A percentile compares a stretch with the other conserved stretches of the same genome.
These are phyloP conservation scores for Penicillium sclerotigenum DNA, from an alignment of 2,329 filamentous ascomycete genomes.

Conservation along the genomic window DNA sequence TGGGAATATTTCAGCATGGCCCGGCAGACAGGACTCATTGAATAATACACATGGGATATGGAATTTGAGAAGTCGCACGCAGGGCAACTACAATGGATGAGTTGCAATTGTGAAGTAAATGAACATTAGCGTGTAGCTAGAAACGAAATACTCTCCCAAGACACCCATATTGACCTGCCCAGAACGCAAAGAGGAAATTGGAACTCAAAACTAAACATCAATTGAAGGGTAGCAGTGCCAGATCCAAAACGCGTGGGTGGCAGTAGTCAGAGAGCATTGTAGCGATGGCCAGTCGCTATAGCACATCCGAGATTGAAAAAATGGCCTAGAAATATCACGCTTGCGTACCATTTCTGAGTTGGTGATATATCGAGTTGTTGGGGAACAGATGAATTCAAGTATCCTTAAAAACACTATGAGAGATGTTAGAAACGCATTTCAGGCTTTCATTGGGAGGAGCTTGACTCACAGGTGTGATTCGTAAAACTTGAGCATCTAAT, in stretches of 20 bases:
- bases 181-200: constrained; percentile 4
- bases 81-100: not conserved
- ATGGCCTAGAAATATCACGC: not conserved
- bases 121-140: constrained; percentile 1
- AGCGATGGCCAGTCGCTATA: not conserved
- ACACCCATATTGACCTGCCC: constrained; percentile 2
- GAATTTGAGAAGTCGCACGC: too few relatives aligned
- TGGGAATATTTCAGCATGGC: constrained; percentile 38
- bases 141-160: constrained; percentile 1
- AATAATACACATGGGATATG: not conserved
- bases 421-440: constrained; percentile 13
- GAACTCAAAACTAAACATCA: not conserved
- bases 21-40: constrained; percentile 20
- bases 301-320: not conserved
- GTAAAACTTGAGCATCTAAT: constrained; percentile 49
- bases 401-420: constrained; percentile 38
- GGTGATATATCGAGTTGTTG: not conserved
- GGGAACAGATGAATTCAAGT: constrained; percentile 8
- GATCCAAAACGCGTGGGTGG: not conserved
- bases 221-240: not conserved
- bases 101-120: not conserved
- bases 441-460: not conserved
- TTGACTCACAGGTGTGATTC: constrained; percentile 47
- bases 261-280: not conserved
- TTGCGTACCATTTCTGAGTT: not conserved